phyloP scores from a whole-genome alignment of 768 basidiomycete genomes.

The Leccinum sublutescens region DNA sequence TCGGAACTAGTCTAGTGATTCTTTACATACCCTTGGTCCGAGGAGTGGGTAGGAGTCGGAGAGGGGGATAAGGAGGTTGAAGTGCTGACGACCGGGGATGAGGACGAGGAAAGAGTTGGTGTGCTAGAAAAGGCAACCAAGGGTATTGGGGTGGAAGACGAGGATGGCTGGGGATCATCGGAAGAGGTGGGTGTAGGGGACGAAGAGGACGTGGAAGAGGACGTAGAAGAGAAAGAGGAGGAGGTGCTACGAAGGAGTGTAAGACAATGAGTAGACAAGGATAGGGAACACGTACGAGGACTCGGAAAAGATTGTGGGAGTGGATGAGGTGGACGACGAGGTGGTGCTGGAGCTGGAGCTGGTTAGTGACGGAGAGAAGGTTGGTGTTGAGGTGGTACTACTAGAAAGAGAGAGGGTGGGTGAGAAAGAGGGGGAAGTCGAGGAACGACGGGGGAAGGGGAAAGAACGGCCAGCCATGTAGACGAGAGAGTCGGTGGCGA shows the following conservation, averaged over 20 bases:
- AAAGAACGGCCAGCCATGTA: no score
- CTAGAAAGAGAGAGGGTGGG: neutral
- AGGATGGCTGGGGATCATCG: neutral
- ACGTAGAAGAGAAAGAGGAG: neutral
- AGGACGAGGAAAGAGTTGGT: neutral
- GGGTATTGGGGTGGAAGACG: neutral
- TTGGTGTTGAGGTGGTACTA: neutral
- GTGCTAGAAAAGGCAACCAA: neutral
- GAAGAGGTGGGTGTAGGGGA: neutral
- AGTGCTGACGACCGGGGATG: neutral
- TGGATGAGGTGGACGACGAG: neutral
- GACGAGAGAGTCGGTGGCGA: no score
- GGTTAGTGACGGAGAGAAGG: neutral
- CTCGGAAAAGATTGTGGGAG: neutral
- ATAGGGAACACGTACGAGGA: conserved; percentile 9
- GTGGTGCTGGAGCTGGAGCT: neutral
- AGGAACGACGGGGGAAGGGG: no score
- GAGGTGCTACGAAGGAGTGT: conserved; percentile 1
- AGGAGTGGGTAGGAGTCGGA: conserved; percentile 9
- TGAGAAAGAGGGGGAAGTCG: neutral
- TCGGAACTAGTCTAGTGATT: neutral
- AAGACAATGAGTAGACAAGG: neutral
- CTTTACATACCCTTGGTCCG: conserved; percentile 23
- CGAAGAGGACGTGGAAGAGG: conserved; percentile 5
- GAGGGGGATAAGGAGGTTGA: conserved; percentile 12